phyloP scores from a whole-genome alignment of 2,329 filamentous ascomycete genomes.

The Diaporthe ampelina region DNA sequence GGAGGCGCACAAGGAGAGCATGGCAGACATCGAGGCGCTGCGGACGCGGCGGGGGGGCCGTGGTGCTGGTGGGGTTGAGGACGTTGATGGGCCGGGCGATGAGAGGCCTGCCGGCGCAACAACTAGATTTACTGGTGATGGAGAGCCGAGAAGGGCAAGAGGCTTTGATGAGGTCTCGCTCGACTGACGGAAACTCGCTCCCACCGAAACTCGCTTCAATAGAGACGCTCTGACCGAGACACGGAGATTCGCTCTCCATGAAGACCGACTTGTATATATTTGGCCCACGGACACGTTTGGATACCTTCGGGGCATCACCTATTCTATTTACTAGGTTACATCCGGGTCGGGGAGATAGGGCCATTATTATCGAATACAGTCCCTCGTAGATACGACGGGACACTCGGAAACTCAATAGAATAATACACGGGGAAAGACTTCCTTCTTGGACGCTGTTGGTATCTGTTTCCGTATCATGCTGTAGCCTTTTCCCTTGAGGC shows the following conservation, averaged over 20 bases:
- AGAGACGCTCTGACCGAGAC: too few species aligned
- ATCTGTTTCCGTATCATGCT: not conserved
- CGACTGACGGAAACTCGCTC: not conserved
- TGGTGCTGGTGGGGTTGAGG: slow-evolving; percentile 15
- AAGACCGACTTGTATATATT: not conserved
- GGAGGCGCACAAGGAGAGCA: slow-evolving; percentile 25
- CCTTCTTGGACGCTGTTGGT: not conserved
- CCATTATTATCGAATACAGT: not conserved
- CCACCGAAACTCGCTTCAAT: too few species aligned
- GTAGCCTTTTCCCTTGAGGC: not conserved
- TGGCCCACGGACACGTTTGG: not conserved
- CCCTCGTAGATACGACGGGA: not conserved
- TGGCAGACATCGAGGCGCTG: slow-evolving; percentile 42
- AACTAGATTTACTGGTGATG: not conserved
- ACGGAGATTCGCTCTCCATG: too few species aligned
- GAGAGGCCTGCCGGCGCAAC: not conserved
- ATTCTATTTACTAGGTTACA: not conserved
- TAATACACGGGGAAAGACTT: not conserved
- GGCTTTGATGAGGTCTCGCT: not conserved
- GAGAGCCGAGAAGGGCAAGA: not conserved
- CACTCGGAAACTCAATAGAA: not conserved
- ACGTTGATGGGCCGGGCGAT: slow-evolving; percentile 12
- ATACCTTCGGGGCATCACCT: not conserved
- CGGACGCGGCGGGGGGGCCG: not conserved
- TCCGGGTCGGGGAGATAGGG: not conserved